Evolutionary conservation across 768 basidiomycete species (phyloP).

Genomic region (Hypholoma sublateritium): DNA sequence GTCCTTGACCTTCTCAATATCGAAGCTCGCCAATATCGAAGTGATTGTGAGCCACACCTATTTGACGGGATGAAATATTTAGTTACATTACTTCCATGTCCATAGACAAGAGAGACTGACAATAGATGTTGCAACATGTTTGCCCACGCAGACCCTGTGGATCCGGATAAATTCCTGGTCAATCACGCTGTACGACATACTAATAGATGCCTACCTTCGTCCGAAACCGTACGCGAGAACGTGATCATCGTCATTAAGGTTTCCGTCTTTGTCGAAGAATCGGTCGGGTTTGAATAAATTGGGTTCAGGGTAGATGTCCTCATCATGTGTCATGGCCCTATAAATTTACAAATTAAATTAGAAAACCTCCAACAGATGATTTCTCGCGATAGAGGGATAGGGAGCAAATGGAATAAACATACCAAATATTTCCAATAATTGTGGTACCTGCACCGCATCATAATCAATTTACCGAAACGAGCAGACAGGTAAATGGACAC

Average conservation of each 20-base stretch:
- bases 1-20: background rate
- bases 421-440: conserved; percentile 12
- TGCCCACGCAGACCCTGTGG: conserved; percentile 3
- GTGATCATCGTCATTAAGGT: conserved; percentile 7
- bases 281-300: conserved; percentile 22
- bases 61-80: background rate
- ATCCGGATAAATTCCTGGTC: background rate
- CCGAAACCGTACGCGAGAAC: conserved; percentile 14
- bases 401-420: background rate
- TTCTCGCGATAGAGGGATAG: no score
- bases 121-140: background rate
- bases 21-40: conserved; percentile 1
- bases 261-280: conserved; percentile 13
- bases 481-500: background rate
- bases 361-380: background rate
- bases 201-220: conserved; percentile 6
- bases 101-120: background rate
- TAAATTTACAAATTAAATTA: background rate
- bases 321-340: conserved; percentile 22
- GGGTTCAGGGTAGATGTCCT: conserved; percentile 19
- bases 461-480: background rate
- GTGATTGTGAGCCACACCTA: conserved; percentile 5
- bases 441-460: conserved; percentile 1
- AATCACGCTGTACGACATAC: background rate
- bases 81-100: background rate